Evolutionary conservation across 257 asterid species (phyloP), one percentile per base, ranked within the genome.

Genomic region (Jacaranda copaia): DNA sequence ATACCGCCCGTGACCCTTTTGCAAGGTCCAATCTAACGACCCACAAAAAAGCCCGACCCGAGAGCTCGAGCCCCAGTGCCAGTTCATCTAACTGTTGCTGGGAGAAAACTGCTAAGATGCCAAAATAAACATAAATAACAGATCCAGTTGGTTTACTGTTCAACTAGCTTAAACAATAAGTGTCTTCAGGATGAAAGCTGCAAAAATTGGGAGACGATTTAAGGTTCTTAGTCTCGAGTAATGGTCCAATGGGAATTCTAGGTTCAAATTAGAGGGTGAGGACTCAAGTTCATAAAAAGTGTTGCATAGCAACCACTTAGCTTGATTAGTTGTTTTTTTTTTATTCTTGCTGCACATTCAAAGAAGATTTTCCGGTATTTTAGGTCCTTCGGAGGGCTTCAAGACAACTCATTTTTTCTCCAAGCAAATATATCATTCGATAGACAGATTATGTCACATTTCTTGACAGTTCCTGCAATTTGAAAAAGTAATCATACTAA

Each of bases 51-150:
- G 82, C 81, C 52, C 46, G 75, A 5, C 85, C 85, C 5, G 88
- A 77, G 12, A 78, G 77, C 76, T 85, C 87, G 39, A 85, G 90
- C 49, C 87, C 92, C 2, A 76, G 15, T 14, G 90, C 92, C 10
- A 85, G 61, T 36, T 88, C 92, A 18, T 82, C 81, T 1, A 85
- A 53, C 15, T 82, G 88, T 8, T 57, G 76, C 70, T 84, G 87
- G 42, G 82, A 82, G 60, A 84, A 46, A 45, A 81, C 77, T 0
- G 87, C 85, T 13, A 84, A 3, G 71, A 87, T 82, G 12, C 92
- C 90, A 51, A 88, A 88, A 2, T 90, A 79, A 46, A 88, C 85
- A 9, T 85, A 88, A 2, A 88, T 39, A 3, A 88, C 90, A 1
- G 87, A 84, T 42, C 64, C 67, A 19, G 11, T 16, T 46, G 70